These are phyloP conservation scores for Grifola frondosa DNA, from an alignment of 1,284 basidiomycete species.

Conservation along the genomic window DNA sequence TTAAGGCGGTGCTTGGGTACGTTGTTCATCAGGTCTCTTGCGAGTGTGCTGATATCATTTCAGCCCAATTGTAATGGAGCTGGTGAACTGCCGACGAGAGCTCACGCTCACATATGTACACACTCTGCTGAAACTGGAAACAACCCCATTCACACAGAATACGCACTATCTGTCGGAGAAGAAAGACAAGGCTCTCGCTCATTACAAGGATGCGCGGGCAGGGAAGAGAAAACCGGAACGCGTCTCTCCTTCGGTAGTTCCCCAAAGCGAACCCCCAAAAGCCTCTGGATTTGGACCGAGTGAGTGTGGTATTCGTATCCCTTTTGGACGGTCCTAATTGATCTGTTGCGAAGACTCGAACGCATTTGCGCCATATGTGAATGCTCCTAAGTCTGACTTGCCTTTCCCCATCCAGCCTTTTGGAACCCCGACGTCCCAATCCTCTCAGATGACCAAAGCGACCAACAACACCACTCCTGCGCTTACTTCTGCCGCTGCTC, in stretches of 20 bases:
- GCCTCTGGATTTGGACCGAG: background rate
- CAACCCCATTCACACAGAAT: conserved; percentile 36
- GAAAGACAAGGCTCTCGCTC: conserved; percentile 18
- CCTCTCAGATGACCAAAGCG: too few species aligned
- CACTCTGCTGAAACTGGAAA: conserved; percentile 28
- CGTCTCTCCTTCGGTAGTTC: conserved; percentile 7
- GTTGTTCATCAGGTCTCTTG: background rate
- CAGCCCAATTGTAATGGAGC: conserved; percentile 9
- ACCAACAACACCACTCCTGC: too few species aligned
- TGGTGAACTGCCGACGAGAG: conserved; percentile 10
- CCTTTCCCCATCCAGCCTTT: too few species aligned
- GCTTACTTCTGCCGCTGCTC: too few species aligned
- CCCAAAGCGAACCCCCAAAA: background rate
- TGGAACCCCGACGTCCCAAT: too few species aligned
- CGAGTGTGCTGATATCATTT: background rate
- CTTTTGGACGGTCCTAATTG: too few species aligned
- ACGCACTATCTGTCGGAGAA: conserved; percentile 25
- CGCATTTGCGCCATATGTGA: too few species aligned
- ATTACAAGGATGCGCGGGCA: conserved; percentile 21
- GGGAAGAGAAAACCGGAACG: conserved; percentile 8
- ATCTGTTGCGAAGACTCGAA: too few species aligned
- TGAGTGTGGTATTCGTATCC: too few species aligned
- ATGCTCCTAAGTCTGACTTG: too few species aligned
- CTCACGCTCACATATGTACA: conserved; percentile 16
- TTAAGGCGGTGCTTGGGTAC: conserved; percentile 31